phyloP scores from a whole-genome alignment of 2,329 filamentous ascomycete species.

The Orbilia ellipsospora region DNA sequence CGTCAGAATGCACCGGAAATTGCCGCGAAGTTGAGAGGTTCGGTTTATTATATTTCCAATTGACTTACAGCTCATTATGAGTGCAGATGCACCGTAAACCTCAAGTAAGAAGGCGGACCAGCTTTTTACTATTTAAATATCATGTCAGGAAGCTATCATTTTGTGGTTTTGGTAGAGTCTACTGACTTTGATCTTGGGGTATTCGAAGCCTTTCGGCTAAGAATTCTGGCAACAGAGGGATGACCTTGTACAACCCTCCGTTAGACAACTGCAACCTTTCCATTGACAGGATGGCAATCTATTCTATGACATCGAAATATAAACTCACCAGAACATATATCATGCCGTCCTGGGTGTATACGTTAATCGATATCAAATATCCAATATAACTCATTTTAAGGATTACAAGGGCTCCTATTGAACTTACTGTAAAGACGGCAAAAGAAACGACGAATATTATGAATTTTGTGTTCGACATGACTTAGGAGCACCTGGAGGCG shows the following conservation, averaged over 20 bases:
- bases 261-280: no score
- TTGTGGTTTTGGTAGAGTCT: no score
- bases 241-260: conserved; percentile 1
- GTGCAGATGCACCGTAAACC: conserved; percentile 1
- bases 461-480: neutral
- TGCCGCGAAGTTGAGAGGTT: no score
- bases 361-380: neutral
- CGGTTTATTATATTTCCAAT: neutral
- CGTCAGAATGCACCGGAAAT: neutral
- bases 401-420: neutral
- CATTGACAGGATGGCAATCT: no score
- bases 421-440: conserved; percentile 8
- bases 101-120: neutral
- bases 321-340: conserved; percentile 11
- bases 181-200: conserved; percentile 3
- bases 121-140: no score
- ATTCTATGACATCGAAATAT: no score
- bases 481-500: no score
- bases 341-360: neutral
- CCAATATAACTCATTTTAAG: no score
- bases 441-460: conserved; percentile 1
- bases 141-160: neutral
- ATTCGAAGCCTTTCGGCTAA: conserved; percentile 4
- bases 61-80: conserved; percentile 4
- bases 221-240: conserved; percentile 8